Base-by-base conservation (phyloP, 495 filamentous ascomycete species). In the Hypoxylon fuscum region DNA sequence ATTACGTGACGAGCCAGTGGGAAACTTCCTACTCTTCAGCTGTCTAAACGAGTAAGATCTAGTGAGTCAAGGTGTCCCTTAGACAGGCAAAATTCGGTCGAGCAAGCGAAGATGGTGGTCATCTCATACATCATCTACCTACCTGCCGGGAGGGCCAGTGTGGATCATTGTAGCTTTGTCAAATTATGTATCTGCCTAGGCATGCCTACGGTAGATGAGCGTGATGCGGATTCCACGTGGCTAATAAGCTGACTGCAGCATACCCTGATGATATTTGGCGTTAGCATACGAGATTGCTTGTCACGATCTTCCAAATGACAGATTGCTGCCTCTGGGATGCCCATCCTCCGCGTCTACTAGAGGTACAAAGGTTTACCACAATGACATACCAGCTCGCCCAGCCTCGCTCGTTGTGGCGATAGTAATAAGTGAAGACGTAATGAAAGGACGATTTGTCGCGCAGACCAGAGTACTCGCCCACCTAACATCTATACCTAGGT, bases 151-250 rank as follows among this genome's bases (percentile, higher is more conserved):
- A 15, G n/a, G 7, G 14, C 12, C 11, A 29, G 14, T 31, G 54
- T 57, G 42, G 53, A 40, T 40, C n/a, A 9, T 41, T 14, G 35
- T 14, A 38, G 35, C 12, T 38, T 4, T 15, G 5, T 38, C 35
- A 14, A 7, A 38, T n/a, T 15, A 15, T 14, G 40, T 31, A 37
- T 31, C 10, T 38, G n/a, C n/a, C n/a, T 55, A 55, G 35, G 51
- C 43, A 38, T 47, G 32, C 31, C 9, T 41, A 34, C 42, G 34
- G 25, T 17, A 34, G 32, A 35, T 45, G 38, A 46, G 27, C 54
- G 34, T 22, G 55, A 53, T 64, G 55, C 55, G 54, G 49, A 42
- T 59, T 55, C 61, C 61, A 64, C 61, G 61, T 64, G 61, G 61
- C 42, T 15, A 29, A 46, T 64, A 54, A 64, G 61, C 61, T 64